phyloP scores from a whole-genome alignment of 2,329 filamentous ascomycete species.

The Fusarium sp. region DNA sequence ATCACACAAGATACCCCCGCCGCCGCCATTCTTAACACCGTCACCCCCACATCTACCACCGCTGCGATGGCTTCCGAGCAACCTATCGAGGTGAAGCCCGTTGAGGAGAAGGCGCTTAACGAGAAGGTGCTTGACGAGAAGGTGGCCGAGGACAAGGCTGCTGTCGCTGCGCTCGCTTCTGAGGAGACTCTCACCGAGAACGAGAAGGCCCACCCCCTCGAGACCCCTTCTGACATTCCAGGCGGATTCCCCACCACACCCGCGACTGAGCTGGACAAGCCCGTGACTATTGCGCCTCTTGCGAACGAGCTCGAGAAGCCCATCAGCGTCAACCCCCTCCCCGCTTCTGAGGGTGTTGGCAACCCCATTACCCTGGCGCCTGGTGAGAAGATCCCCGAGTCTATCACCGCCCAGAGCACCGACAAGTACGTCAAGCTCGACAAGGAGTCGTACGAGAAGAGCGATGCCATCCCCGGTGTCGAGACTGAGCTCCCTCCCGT shows the following conservation, averaged over 20 bases:
- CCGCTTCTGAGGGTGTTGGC: conserved; percentile 70
- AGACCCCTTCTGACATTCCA: conserved; percentile 52
- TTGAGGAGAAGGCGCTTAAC: conserved; percentile 31
- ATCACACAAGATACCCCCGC: conserved; percentile 63
- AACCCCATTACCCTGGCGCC: conserved; percentile 85
- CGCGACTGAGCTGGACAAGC: conserved; percentile 59
- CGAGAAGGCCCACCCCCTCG: conserved; percentile 44
- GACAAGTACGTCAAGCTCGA: conserved; percentile 81
- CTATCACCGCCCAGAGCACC: conserved; percentile 73
- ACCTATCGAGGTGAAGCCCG: conserved; percentile 61
- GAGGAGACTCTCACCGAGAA: conserved; percentile 23
- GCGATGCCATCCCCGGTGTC: conserved; percentile 69
- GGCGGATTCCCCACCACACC: conserved; percentile 75
- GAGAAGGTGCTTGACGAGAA: conserved; percentile 34
- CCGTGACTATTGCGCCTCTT: conserved; percentile 69
- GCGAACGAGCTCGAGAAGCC: conserved; percentile 60
- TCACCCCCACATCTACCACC: conserved; percentile 77
- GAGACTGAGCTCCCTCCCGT: conserved; percentile 65
- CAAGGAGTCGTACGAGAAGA: conserved; percentile 86
- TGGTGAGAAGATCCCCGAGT: conserved; percentile 83
- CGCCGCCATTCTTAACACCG: conserved; percentile 71
- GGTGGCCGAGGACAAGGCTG: conserved; percentile 14
- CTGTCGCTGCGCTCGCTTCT: conserved; percentile 17
- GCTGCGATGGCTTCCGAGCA: conserved; percentile 70
- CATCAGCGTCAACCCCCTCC: conserved; percentile 70